Evolutionary conservation across 1,284 basidiomycete genomes (phyloP), one percentile per base, ranked within the genome.

Genomic region (Calocybe gambosa): DNA sequence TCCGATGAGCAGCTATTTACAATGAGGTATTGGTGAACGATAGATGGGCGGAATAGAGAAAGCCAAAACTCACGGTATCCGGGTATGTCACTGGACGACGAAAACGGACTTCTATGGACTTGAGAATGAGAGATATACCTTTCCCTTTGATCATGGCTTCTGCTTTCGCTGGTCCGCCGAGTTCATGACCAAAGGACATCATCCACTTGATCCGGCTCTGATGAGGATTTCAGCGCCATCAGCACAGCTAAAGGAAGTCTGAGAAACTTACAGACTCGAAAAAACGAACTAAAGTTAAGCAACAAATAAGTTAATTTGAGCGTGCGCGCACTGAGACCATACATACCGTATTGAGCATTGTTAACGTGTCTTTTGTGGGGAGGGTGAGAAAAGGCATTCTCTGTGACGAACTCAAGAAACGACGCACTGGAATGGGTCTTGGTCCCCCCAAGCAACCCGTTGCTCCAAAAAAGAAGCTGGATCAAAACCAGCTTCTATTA

Each of bases 371-470:
- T 88, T 46, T 19, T 37, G 18, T 20, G 28, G 15, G 9, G 25
- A 26, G 23, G 5, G 20, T 45, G 28, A 43, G 21, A n/a, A 5
- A 13, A 18, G 34, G 19, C 9, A 38, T 31, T 40, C n/a, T n/a
- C n/a, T n/a, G n/a, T n/a, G n/a, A n/a, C n/a, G n/a, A n/a, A n/a
- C n/a, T n/a, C n/a, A n/a, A n/a, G n/a, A 6, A 15, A 15, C 2
- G 31, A 8, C 80, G 40, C 57, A 85, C 85, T 80, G 78, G 58
- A 88, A 86, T 0, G 84, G 67, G 57, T 89, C 86, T 33, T 82
- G 78, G 55, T 88, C 80, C 40, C 85, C 85, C 85, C 85, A 88
- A 0, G 74, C 77, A 10, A 89, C 74, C 15, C 63, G 67, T 59
- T 88, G 85, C 57, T 85, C 82, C 78, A 78, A 85, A 50, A 87